Conservation (phyloP, 1,139 yeast genomes). For the Suhomyces terraborum region DNA sequence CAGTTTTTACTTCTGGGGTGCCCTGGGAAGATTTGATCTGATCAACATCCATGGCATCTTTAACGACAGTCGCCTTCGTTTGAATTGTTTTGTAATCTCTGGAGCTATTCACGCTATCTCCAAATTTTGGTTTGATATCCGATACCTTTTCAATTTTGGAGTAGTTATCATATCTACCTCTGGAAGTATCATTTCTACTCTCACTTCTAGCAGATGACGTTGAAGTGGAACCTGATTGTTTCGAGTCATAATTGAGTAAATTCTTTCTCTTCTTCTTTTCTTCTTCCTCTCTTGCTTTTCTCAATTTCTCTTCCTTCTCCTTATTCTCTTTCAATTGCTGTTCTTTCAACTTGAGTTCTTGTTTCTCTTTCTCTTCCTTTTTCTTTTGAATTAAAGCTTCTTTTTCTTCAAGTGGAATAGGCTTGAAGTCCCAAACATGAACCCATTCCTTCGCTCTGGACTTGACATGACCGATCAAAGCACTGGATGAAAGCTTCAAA, state of each 20-base stretch:
- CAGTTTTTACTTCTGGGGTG: constrained; percentile 1
- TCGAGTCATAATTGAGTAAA: constrained; percentile 28
- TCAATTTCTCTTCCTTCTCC: constrained; percentile 22
- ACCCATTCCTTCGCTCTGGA: constrained; percentile 61
- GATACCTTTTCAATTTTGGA: constrained; percentile 23
- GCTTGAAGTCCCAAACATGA: constrained; percentile 58
- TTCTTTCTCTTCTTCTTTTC: constrained; percentile 21
- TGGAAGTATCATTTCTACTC: constrained; percentile 16
- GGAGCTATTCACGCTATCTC: background rate
- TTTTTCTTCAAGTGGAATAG: constrained; percentile 40
- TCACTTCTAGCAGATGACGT: constrained; percentile 6
- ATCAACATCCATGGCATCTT: background rate
- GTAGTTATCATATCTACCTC: constrained; percentile 28
- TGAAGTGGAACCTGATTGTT: constrained; percentile 14
- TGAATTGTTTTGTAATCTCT: background rate
- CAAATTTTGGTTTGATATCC: background rate
- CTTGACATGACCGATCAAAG: constrained; percentile 71
- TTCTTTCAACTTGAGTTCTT: constrained; percentile 19
- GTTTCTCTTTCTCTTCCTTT: constrained; percentile 22
- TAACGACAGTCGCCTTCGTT: background rate
- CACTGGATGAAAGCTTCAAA: constrained; percentile 74
- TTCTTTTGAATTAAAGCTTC: constrained; percentile 26
- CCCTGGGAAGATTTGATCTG: background rate
- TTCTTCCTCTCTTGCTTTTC: constrained; percentile 26
- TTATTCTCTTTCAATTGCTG: constrained; percentile 16